Percentiles rank a stretch among this genome's conserved stretches.
Evolutionary conservation across 768 basidiomycete species (phyloP).

Genomic region (Mycena vulgaris): DNA sequence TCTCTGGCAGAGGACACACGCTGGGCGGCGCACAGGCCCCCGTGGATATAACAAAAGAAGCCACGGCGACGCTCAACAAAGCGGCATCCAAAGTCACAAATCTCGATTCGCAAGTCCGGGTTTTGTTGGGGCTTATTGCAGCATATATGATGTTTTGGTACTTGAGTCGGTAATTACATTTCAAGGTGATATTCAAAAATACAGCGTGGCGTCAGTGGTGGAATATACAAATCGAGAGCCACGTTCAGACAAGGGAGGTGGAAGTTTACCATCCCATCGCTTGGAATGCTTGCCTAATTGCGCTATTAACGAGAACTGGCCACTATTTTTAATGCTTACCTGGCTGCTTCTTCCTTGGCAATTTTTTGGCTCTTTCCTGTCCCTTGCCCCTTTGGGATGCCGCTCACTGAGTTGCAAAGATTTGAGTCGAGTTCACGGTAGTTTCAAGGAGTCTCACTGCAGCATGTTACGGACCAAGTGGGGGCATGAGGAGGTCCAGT

Average conservation of each 20-base stretch:
- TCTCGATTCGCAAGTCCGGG: conserved; percentile 78
- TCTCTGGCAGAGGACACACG: conserved; percentile 82
- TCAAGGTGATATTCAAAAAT: neutral
- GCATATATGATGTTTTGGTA: conserved; percentile 77
- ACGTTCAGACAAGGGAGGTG: neutral
- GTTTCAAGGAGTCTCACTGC: conserved; percentile 55
- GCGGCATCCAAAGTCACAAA: conserved; percentile 58
- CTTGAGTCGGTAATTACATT: conserved; percentile 49
- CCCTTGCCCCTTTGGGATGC: conserved; percentile 64
- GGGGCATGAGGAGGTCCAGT: conserved; percentile 67
- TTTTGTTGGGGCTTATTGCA: conserved; percentile 70
- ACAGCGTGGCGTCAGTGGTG: neutral
- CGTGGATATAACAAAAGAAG: conserved; percentile 52
- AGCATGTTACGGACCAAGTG: conserved; percentile 70
- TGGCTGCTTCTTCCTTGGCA: conserved; percentile 81
- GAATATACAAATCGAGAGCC: conserved; percentile 8
- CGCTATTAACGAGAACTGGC: too few relatives aligned
- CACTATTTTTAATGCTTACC: conserved; percentile 72
- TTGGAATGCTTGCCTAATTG: conserved; percentile 66
- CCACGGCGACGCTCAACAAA: conserved; percentile 55
- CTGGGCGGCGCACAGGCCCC: conserved; percentile 68
- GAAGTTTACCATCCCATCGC: conserved; percentile 63
- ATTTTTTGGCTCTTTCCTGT: conserved; percentile 71
- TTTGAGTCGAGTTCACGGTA: neutral
- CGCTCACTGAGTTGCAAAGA: conserved; percentile 62